Evolutionary conservation across 1,284 basidiomycete genomes (phyloP), one percentile per base, ranked within the genome.

Genomic region (Athelia psychrophila): DNA sequence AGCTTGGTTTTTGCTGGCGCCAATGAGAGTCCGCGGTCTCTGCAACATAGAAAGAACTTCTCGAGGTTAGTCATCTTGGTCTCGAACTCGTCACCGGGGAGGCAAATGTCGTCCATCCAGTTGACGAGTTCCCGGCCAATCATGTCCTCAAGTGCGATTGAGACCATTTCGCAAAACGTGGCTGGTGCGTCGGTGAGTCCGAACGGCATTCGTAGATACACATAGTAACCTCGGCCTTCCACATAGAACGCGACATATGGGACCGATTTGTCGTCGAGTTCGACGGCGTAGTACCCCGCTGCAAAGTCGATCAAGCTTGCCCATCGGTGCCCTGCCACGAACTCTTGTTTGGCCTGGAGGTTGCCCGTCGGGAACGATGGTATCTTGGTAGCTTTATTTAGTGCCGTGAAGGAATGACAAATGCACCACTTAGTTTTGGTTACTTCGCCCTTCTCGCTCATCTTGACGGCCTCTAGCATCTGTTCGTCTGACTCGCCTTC

Each of bases 211-310:
- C 54, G 13, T 0, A 30, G 38, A 33, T 57, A 62, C 8, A 52
- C 51, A 8, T 58, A 56, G 25, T 57, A 59, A 0, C 61, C 60
- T 22, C 48, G n/a, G 6, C 58, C 60, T 38, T 58, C 54, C 0
- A 57, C 50, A 12, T 50, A 48, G 35, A 63, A 60, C 3, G 51
- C 56, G 1, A 54, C 45, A n/a, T 62, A 62, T 15, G 51, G 51
- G 4, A 49, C 33, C 20, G 45, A 46, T 5, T 49, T n/a, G 12
- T 53, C 47, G 2, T 40, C 50, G n/a, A 63, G 47, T 15, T 48
- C 47, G 6, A 60, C 35, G 2, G 57, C 54, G 16, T 61, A 57
- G 47, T 56, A 63, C 1, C 57, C 60, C 1, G 53, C 47, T 0
- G 55, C 49, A 18, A 58, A 54, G 38, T 63, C 56, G 2, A 57